These are phyloP conservation scores for Protomyces inundatus DNA, from an alignment of 1,139 yeast genomes.

Conservation along the genomic window DNA sequence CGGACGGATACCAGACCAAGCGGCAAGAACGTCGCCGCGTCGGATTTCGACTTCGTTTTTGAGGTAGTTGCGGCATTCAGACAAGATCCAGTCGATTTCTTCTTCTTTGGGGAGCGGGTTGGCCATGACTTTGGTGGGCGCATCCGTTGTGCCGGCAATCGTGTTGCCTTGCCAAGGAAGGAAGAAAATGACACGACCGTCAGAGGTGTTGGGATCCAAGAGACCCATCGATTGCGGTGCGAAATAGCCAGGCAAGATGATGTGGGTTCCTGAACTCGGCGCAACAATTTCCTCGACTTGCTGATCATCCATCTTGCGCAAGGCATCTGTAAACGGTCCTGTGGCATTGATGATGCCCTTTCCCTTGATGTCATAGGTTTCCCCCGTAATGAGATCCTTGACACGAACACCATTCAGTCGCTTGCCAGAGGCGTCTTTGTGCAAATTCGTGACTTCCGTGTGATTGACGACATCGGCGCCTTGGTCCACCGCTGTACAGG, in stretches of 20 bases:
- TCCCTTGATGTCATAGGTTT: slow-evolving; percentile 48
- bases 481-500: slow-evolving; percentile 73
- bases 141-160: slow-evolving; percentile 92
- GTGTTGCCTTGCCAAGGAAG: slow-evolving; percentile 98
- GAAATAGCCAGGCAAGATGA: slow-evolving; percentile 86
- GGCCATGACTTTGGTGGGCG: slow-evolving; percentile 55
- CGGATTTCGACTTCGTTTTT: slow-evolving; percentile 70
- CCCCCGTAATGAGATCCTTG: slow-evolving; percentile 45
- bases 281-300: slow-evolving; percentile 69
- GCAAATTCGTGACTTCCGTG: slow-evolving; percentile 68
- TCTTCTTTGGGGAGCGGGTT: slow-evolving; percentile 84
- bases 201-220: slow-evolving; percentile 85
- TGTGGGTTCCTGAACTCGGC: slow-evolving; percentile 91
- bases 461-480: slow-evolving; percentile 92
- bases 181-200: slow-evolving; percentile 95
- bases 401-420: slow-evolving; percentile 73
- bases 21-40: slow-evolving; percentile 85
- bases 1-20: slow-evolving; percentile 97
- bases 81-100: slow-evolving; percentile 81
- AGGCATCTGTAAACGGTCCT: slow-evolving; percentile 83
- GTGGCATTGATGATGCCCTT: slow-evolving; percentile 86
- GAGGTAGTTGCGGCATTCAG: slow-evolving; percentile 82
- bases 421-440: slow-evolving; percentile 53
- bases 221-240: slow-evolving; percentile 85
- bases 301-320: slow-evolving; percentile 76